Base-by-base conservation (phyloP, 2,329 filamentous ascomycete species). In the Cyphellophora europaea region DNA sequence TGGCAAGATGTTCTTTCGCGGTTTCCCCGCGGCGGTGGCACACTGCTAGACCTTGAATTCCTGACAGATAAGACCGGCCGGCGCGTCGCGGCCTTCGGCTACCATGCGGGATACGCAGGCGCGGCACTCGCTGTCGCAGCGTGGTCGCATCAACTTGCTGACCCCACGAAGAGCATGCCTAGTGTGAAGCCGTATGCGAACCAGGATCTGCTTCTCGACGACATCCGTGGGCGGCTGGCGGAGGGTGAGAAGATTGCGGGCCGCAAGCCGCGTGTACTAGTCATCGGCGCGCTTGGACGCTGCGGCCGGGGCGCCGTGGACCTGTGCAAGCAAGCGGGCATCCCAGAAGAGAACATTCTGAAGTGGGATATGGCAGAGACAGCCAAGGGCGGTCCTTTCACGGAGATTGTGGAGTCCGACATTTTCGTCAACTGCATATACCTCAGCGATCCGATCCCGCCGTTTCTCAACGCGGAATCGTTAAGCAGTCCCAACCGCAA, bases 391-490 rank as follows among this genome's bases (percentile, higher is more conserved):
- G 85, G 85, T 1, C 85, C 85, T 6, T 91, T 88, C 61, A 61
- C 68, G 43, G 84, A 91, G 64, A 87, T 93, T 51, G 67, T 78
- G 30, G 73, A 85, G 59, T 50, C 67, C 41, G 78, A 84, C 51
- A 79, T 86, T 54, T 85, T 87, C 55, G 70, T 91, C 58, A 93
- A 91, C 67, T 87, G 82, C 72, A 89, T 94, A 57, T 94, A 94
- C 64, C 77, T 95, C 27, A 76, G 70, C 42, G 67, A 76, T 49
- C 74, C 79, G 56, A 88, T 91, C 48, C 82, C 84, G 16, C 81
- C 82, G 19, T 95, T 95, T 56, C 72, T 93, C 54, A 78, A 83
- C 59, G 54, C 69, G 41, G 72, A 83, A 48, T 77, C 73, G 34
- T 74, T 94, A 36, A 69, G 77, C 45, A 18, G 6, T n/a, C 15